Evolutionary conservation across 495 filamentous ascomycete genomes (phyloP).

Genomic region (Aspergillus incahuasiensis): DNA sequence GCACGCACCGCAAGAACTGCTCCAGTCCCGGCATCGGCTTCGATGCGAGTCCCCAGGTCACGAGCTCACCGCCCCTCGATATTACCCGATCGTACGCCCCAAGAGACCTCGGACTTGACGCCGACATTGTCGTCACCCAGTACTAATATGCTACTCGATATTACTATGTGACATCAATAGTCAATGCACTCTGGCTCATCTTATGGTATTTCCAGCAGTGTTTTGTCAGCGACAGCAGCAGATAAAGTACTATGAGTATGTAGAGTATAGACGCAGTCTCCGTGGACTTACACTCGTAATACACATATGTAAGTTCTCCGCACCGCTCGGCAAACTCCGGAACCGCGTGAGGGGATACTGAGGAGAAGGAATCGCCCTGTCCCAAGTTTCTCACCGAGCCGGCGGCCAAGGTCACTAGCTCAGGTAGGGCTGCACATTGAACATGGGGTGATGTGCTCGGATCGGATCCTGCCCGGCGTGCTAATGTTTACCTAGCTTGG

Average conservation of each 20-base stretch:
- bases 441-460: background rate
- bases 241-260: too few species aligned
- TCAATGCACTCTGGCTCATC: background rate
- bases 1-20: too few species aligned
- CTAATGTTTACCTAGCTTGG: background rate
- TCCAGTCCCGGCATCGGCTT: background rate
- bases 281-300: background rate
- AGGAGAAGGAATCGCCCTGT: background rate
- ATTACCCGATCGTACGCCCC: conserved; percentile 1
- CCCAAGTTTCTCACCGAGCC: background rate
- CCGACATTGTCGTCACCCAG: background rate
- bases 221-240: too few species aligned
- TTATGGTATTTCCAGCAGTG: background rate
- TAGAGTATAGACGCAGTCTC: too few species aligned
- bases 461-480: background rate
- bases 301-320: background rate
- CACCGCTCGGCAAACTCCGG: conserved; percentile 14
- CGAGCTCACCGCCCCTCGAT: conserved; percentile 7
- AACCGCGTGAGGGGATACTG: conserved; percentile 1
- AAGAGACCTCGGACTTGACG: background rate
- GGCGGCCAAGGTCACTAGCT: background rate
- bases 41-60: background rate
- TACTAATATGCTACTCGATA: background rate
- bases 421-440: background rate
- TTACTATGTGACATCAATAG: background rate